Evolutionary conservation across 768 basidiomycete species (phyloP), one percentile per base, ranked within the genome.

Genomic region (Imleria badia): DNA sequence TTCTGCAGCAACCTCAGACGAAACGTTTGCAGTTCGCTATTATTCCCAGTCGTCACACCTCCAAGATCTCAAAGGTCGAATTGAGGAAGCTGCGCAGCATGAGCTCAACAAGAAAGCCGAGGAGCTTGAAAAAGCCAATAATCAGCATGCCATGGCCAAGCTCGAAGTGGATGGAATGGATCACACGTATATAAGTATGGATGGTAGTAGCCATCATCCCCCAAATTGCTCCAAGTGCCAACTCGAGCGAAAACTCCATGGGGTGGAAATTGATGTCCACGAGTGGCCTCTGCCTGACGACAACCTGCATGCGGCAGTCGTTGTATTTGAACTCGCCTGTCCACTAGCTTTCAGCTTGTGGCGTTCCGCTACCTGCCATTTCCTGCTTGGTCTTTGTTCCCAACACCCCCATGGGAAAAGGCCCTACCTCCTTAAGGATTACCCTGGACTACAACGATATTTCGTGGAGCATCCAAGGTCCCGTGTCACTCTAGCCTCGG

Each of bases 251-350:
- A 7, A 60, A 44, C 66, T 69, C 0, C 6, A 34, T 0, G 5
- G 0, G 0, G 56, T 78, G 62, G 5, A 6, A 0, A 76, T 81
- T 11, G 17, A 36, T 0, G 56, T 76, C 8, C 67, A 76, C 23
- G 80, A 81, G 54, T 77, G 77, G 78, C 80, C 79, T 0, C 59
- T 81, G 13, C 77, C 81, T 0, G 30, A 59, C 0, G 35, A 70
- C 8, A n/a, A 17, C 1, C 6, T 56, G 7, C 30, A 39, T 12
- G 65, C 66, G 0, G 61, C 70, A 35, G 55, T 60, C 0, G 63
- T 73, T 15, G 64, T 81, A 1, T 81, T 81, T 39, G 79, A 81
- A 55, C 59, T 79, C 0, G 23, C 52, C 6, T 70, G 70, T 35
- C 81, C 80, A 2, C 0, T 46, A 0, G 40, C 62, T 1, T 77